Evolutionary conservation across 805 yeast species (phyloP), one percentile per base, ranked within the genome.

Genomic region (Saccharomycopsis amapae): DNA sequence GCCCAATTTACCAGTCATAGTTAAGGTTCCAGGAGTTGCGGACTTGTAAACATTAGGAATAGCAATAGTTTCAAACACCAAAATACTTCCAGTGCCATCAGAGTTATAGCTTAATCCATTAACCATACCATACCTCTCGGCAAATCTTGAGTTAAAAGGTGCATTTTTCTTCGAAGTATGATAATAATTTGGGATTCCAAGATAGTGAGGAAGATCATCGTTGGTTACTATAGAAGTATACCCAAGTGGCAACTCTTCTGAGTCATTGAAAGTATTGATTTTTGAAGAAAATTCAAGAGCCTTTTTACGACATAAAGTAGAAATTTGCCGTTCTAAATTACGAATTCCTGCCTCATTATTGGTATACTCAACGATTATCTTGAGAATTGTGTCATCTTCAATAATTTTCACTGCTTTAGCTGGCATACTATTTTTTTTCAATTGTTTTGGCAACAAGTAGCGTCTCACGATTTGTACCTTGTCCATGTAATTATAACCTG

Each of bases 21-120:
- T 73, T 41, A 85, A 66, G 10, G 46, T 12, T 15, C 30, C 28
- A 4, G 38, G 15, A 7, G 15, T n/a, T 15, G 17, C 30, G 9
- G 12, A 13, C 9, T 67, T 55, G 55, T 69, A 68, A 4, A 58
- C 53, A 10, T 58, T 61, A 5, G 62, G 82, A 52, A 82, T 75
- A 13, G 81, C 78, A 32, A 85, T 75, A 55, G 87, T 77, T 59
- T 88, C 96, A 60, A 88, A 84, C 13, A 81, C 75, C 42, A 88
- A 66, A 1, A 85, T 78, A 1, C 90, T 81, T 0, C 96, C 96
- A 4, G 83, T 78, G 1, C 96, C 96, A 55, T 82, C 85, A 2
- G 87, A 78, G 65, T 84, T 86, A 62, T 87, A 88, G 1, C 95
- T 85, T 49, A 88, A 66, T 0, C 96, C 97, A 59, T 86, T 85